phyloP scores from a whole-genome alignment of 345 rosid genomes.

The Eucalyptus fibrosa region DNA sequence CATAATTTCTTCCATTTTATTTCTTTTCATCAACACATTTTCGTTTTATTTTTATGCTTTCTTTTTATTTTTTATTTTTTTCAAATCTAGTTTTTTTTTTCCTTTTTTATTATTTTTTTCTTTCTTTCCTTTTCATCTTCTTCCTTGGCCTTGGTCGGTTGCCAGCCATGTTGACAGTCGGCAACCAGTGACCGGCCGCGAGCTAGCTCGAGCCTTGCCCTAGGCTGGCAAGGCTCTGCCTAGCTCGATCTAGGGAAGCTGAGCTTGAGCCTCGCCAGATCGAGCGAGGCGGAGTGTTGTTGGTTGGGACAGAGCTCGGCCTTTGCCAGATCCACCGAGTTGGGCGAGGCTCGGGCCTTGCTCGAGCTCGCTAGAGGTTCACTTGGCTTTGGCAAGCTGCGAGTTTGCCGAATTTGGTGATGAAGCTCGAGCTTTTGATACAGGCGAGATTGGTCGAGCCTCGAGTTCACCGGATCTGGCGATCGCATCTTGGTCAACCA shows the following conservation, averaged over 20 bases:
- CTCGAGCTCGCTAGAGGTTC: rapidly evolving
- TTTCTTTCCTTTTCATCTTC: too few relatives aligned
- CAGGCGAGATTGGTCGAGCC: rapidly evolving
- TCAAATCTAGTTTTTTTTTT: too few relatives aligned
- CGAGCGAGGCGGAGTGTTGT: rapidly evolving
- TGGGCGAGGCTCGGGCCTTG: too few relatives aligned
- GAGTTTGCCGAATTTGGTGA: rapidly evolving
- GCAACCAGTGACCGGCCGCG: rapidly evolving
- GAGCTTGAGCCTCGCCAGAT: rapidly evolving
- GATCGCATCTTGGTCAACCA: rapidly evolving
- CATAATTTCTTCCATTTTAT: too few relatives aligned
- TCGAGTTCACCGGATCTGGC: rapidly evolving
- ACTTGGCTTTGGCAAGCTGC: rapidly evolving
- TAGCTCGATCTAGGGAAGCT: rapidly evolving
- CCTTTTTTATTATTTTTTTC: too few relatives aligned
- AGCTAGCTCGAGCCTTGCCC: too few relatives aligned
- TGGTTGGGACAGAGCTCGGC: rapidly evolving
- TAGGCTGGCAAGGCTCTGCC: rapidly evolving
- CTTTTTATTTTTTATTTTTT: too few relatives aligned
- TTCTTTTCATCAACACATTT: too few relatives aligned
- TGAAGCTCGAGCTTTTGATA: rapidly evolving
- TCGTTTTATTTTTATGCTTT: too few relatives aligned
- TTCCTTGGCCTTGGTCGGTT: rapidly evolving
- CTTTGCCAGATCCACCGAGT: rapidly evolving
- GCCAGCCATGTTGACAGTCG: rapidly evolving